Evolutionary conservation across 176 grass and related monocot genomes (phyloP), one percentile per base, ranked within the genome.

Genomic region (Oryza meyeriana): DNA sequence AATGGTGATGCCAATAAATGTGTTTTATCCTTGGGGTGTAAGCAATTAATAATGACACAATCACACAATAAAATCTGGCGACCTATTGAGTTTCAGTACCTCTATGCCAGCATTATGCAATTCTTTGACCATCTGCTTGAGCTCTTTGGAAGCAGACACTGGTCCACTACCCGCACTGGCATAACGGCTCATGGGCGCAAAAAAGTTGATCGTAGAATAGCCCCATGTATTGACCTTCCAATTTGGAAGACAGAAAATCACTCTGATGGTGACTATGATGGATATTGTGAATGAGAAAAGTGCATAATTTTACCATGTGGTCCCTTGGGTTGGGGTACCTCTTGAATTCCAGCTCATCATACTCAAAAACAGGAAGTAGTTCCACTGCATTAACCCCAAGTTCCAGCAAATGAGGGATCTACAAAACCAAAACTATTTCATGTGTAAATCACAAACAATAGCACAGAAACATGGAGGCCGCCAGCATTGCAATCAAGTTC

Each of bases 111-210:
- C 93, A 85, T 95, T 93, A 84, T 99, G 96, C 65, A 99, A 91
- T 85, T 93, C 87, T 87, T 94, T 95, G 38, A 99, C 80, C 96
- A 99, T 99, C 72, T 93, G 72, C 83, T 99, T 99, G 80, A 99
- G 88, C 57, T 99, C 93, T 78, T 81, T 68, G 72, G 93, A 93
- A 88, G 96, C 93, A 94, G 52, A 85, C 55, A 90, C 64, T 74
- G 96, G 91, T 71, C 96, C 96, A 91, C 92, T 92, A 85, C 93
- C 89, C n/a, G 90, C 65, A 90, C 96, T 95, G 73, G 96, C 96
- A 93, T 99, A 99, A 64, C 93, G 96, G 77, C 87, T 94, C 96
- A 99, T 99, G 11, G 93, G 93, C n/a, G 96, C 91, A 91, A 99
- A 99, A 93, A 99, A 94, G 64, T 99, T 99, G 13, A 99, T n/a